Percentiles rank a stretch among this genome's conserved stretches.
These are phyloP conservation scores for Monosporozyma aquatica DNA, from an alignment of 805 yeast genomes.

Conservation along the genomic window DNA sequence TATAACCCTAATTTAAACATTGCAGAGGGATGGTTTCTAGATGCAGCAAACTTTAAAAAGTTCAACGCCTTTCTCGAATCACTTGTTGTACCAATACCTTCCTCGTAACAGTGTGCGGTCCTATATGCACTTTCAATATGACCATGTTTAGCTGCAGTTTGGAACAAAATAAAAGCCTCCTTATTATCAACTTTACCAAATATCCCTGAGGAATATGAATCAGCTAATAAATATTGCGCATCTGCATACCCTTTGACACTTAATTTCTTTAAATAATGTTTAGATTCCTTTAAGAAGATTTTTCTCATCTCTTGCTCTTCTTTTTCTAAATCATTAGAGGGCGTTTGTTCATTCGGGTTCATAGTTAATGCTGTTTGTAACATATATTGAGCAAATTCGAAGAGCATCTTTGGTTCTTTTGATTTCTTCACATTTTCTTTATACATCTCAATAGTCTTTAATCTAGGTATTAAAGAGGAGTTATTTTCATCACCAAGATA, in stretches of 20 bases:
- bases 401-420: slow-evolving; percentile 77
- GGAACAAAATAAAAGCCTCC: slow-evolving; percentile 70
- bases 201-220: slow-evolving; percentile 77
- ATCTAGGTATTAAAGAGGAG: slow-evolving; percentile 54
- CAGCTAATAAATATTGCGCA: slow-evolving; percentile 89
- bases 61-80: slow-evolving; percentile 83
- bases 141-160: slow-evolving; percentile 86
- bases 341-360: slow-evolving; percentile 32
- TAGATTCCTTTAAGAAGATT: slow-evolving; percentile 69
- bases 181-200: slow-evolving; percentile 70
- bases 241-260: slow-evolving; percentile 77
- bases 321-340: slow-evolving; percentile 8
- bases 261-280: slow-evolving; percentile 55
- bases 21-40: slow-evolving; percentile 92
- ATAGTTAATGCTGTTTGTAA: slow-evolving; percentile 72
- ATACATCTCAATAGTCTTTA: slow-evolving; percentile 80
- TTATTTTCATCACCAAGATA: slow-evolving; percentile 43
- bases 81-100: slow-evolving; percentile 85
- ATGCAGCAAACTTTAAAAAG: slow-evolving; percentile 76
- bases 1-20: slow-evolving; percentile 88
- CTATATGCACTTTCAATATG: slow-evolving; percentile 88
- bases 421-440: slow-evolving; percentile 76
- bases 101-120: slow-evolving; percentile 84
- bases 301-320: slow-evolving; percentile 32
- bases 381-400: slow-evolving; percentile 86